Evolutionary conservation across 1,139 yeast genomes (phyloP).

Genomic region (Sugiyamaella novakii): DNA sequence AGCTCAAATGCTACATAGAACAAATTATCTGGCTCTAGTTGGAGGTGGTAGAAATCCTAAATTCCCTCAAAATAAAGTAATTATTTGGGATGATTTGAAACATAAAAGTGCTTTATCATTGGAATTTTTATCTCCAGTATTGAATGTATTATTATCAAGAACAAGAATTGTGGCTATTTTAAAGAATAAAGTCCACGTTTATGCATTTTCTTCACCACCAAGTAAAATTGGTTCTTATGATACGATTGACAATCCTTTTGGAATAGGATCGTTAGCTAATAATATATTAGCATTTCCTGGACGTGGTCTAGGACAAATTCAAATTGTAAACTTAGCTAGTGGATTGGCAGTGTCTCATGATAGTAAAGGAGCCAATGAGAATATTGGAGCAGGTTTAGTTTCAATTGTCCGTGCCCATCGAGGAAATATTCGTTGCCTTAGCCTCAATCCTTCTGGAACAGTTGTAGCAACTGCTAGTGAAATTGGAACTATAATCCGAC

Average conservation of each 20-base stretch:
- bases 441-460: slow-evolving; percentile 71
- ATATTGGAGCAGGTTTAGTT: slow-evolving; percentile 45
- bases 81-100: slow-evolving; percentile 91
- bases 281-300: slow-evolving; percentile 72
- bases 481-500: slow-evolving; percentile 81
- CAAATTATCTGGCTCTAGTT: slow-evolving; percentile 84
- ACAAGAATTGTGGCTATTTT: slow-evolving; percentile 74
- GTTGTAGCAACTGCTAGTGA: slow-evolving; percentile 86
- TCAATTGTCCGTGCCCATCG: slow-evolving; percentile 85
- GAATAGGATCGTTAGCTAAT: slow-evolving; percentile 62
- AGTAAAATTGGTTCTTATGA: slow-evolving; percentile 68
- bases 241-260: slow-evolving; percentile 66
- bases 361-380: slow-evolving; percentile 7
- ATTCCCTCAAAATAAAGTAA: slow-evolving; percentile 69
- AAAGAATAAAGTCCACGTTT: slow-evolving; percentile 66
- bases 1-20: slow-evolving; percentile 81
- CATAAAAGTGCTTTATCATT: slow-evolving; percentile 71
- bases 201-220: slow-evolving; percentile 82
- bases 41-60: slow-evolving; percentile 86
- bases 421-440: slow-evolving; percentile 64
- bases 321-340: slow-evolving; percentile 61
- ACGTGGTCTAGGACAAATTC: slow-evolving; percentile 67
- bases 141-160: slow-evolving; percentile 73
- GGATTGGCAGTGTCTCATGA: slow-evolving; percentile 1
- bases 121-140: slow-evolving; percentile 73